Evolutionary conservation across 371 early-diverging fungal genomes (phyloP), one percentile per base, ranked within the genome.

Genomic region (Parasitella parasitica): DNA sequence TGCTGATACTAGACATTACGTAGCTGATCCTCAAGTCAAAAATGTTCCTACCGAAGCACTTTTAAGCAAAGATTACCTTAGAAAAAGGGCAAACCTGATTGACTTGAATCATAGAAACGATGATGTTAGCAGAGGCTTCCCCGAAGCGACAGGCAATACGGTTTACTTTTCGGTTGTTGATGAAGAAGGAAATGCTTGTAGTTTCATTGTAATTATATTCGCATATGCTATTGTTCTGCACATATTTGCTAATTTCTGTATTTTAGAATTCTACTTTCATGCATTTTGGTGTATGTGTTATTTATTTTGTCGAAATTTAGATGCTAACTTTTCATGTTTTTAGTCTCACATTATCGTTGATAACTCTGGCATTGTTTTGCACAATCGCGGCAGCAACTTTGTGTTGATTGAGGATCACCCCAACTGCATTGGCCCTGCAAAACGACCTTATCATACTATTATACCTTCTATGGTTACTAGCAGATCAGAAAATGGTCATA

Each of bases 401-500:
- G 75, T 77, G 5, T 64, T 92, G 51, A 81, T 86, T 34, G 78
- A 84, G 27, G 74, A 55, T 2, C 81, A 85, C 70, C 85, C 89
- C 8, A 94, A 94, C 70, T 77, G 85, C 52, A 67, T 91, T 49
- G 91, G 69, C 26, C 90, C 91, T 2, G 53, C 66, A n/a, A 94
- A 93, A 68, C 75, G 94, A n/a, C 91, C 94, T 0, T 91, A 89
- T 55, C 94, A 94, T 75, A 94, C 94, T 1, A 92, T 94, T 36
- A 91, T 92, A 51, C 91, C 91, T 9, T 89, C 86, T 11, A 84
- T 89, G 84, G 84, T 82, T 18, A 86, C 86, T 2, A 64, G 63
- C 27, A 76, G 67, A 46, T 27, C 57, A 0, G 61, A 67, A 9
- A 66, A 72, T 20, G 66, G 66, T 3, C 76, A 77, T 59, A 82